Percentiles rank a stretch among this genome's conserved stretches.
phyloP scores from a whole-genome alignment of 164 flowering plant genomes.

The Magnolia sinica region DNA sequence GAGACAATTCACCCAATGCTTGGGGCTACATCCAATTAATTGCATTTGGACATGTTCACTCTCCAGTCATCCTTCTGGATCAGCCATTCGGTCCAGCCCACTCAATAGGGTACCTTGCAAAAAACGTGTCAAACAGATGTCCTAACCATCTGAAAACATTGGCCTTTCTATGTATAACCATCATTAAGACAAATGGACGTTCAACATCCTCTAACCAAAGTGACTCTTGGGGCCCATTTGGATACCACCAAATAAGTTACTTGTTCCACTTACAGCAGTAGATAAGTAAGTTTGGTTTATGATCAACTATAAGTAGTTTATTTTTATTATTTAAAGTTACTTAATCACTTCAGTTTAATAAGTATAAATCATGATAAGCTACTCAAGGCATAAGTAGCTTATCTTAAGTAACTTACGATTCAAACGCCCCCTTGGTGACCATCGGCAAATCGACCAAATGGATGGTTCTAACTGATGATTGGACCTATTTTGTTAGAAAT shows the following conservation, averaged over 20 bases:
- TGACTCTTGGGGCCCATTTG: too few relatives aligned
- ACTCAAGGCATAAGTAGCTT: too few relatives aligned
- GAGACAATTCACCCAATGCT: not conserved
- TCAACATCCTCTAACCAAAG: not conserved
- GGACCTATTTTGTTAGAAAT: not conserved
- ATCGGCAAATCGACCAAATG: not conserved
- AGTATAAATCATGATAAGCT: too few relatives aligned
- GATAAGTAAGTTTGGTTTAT: too few relatives aligned
- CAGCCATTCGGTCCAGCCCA: not conserved
- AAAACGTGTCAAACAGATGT: not conserved
- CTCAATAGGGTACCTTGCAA: too few relatives aligned
- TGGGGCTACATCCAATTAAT: not conserved
- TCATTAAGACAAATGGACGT: too few relatives aligned
- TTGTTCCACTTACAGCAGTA: too few relatives aligned
- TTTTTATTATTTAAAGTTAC: too few relatives aligned
- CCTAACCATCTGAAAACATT: not conserved
- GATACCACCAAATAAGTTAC: too few relatives aligned
- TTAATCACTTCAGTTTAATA: too few relatives aligned
- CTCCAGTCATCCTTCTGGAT: not conserved
- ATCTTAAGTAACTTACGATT: too few relatives aligned
- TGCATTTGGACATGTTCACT: not conserved
- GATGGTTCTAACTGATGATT: not conserved
- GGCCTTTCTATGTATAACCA: not conserved
- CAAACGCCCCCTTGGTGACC: not conserved
- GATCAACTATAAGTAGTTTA: too few relatives aligned